Conservation (phyloP, 257 asterid genomes). For the Ilex aquifolium region DNA sequence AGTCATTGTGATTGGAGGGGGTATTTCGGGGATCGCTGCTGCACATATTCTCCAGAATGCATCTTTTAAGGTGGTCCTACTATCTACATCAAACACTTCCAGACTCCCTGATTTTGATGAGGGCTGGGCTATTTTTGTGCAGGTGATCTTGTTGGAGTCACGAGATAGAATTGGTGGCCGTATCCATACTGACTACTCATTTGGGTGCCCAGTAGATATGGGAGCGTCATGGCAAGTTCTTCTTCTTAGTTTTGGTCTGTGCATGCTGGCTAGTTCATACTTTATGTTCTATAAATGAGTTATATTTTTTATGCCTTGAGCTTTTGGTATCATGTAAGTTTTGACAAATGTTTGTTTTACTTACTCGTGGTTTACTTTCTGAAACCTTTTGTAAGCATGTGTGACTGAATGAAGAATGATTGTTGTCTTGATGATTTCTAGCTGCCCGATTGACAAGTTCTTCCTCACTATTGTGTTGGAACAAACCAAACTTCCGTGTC, state of each 20-base stretch:
- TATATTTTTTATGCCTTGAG: slow-evolving; percentile 4
- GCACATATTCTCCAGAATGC: slow-evolving; percentile 79
- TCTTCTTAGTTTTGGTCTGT: background rate
- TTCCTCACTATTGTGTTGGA: background rate
- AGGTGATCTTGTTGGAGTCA: slow-evolving; percentile 90
- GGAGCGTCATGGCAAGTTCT: slow-evolving; percentile 92
- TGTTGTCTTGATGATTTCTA: no score
- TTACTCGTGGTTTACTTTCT: no score
- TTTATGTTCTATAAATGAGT: background rate
- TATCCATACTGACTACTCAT: slow-evolving; percentile 84
- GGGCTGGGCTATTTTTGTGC: slow-evolving; percentile 8
- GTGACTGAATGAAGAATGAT: no score
- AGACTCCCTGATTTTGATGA: background rate
- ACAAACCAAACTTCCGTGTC: background rate
- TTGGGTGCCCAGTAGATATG: slow-evolving; percentile 97
- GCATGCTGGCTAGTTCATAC: no score
- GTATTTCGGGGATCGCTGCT: slow-evolving; percentile 97
- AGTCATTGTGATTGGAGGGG: slow-evolving; percentile 91
- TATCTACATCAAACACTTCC: slow-evolving; percentile 3
- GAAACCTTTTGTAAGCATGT: no score
- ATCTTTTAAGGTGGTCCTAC: slow-evolving; percentile 60
- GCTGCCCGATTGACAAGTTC: background rate
- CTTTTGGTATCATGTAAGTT: background rate
- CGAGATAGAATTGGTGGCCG: slow-evolving; percentile 96
- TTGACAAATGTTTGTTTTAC: slow-evolving; percentile 2